Conservation (phyloP, 1,139 yeast species). For the Waltiozyma sp. region DNA sequence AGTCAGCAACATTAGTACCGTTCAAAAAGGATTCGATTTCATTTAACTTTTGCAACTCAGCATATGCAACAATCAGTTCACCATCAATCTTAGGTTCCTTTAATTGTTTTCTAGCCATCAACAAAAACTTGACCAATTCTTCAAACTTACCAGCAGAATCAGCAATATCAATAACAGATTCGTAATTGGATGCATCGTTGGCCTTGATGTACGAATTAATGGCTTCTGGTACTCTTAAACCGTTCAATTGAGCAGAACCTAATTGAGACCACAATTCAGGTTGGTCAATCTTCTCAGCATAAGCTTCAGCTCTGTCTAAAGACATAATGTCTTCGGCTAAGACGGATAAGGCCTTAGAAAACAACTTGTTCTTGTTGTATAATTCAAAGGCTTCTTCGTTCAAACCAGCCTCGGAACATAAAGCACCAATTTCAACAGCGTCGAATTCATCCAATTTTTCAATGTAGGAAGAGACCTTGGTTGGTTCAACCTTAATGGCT, state of each 20-base stretch:
- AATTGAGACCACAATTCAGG: constrained; percentile 91
- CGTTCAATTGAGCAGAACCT: constrained; percentile 94
- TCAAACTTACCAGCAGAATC: constrained; percentile 95
- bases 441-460: constrained; percentile 88
- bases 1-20: constrained; percentile 86
- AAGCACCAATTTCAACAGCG: constrained; percentile 87
- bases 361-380: constrained; percentile 73
- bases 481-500: constrained; percentile 89
- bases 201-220: constrained; percentile 84
- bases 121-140: constrained; percentile 76
- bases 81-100: constrained; percentile 93
- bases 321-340: constrained; percentile 89
- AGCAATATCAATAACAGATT: constrained; percentile 88
- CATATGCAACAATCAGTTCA: constrained; percentile 79
- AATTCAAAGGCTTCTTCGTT: constrained; percentile 93
- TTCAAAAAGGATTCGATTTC: constrained; percentile 81
- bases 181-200: constrained; percentile 81
- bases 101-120: constrained; percentile 88
- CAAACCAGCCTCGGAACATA: constrained; percentile 81
- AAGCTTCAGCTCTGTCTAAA: constrained; percentile 87
- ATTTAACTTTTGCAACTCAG: constrained; percentile 59
- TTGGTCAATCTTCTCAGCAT: constrained; percentile 80
- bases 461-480: constrained; percentile 73
- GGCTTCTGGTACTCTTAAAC: constrained; percentile 86
- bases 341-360: constrained; percentile 76